Conservation (phyloP, 2,329 filamentous ascomycete genomes). For the Talaromyces sp. region DNA sequence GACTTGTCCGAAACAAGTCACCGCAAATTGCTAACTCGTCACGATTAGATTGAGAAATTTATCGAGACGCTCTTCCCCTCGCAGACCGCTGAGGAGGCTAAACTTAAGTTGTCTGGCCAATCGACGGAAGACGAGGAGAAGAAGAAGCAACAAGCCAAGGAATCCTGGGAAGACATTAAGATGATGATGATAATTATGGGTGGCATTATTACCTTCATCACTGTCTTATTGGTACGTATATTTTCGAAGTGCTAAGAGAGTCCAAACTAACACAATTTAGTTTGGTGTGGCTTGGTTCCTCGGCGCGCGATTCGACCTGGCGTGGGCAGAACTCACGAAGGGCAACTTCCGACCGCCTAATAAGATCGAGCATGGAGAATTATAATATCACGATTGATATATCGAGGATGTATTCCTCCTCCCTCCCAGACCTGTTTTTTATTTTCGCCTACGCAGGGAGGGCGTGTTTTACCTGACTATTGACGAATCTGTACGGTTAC, state of each 20-base stretch:
- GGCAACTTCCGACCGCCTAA: constrained; percentile 46
- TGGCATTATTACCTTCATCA: constrained; percentile 69
- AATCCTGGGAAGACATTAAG: constrained; percentile 54
- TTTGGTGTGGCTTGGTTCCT: constrained; percentile 72
- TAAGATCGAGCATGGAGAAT: constrained; percentile 39
- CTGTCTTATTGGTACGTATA: constrained; percentile 71
- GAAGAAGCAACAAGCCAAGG: constrained; percentile 47
- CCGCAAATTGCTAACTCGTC: not conserved
- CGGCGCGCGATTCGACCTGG: constrained; percentile 77
- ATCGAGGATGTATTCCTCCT: not conserved
- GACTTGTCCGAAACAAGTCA: not conserved
- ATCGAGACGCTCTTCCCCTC: constrained; percentile 90
- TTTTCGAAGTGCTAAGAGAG: not conserved
- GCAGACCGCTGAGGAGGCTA: constrained; percentile 64
- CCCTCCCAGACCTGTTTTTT: not conserved
- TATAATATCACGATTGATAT: constrained; percentile 29
- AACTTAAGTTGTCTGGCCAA: constrained; percentile 48
- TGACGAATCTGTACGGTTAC: constrained; percentile 22
- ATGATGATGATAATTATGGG: constrained; percentile 68
- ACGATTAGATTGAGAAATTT: constrained; percentile 77
- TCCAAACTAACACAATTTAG: constrained; percentile 46
- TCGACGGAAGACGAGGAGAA: constrained; percentile 57
- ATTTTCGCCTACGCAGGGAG: not conserved
- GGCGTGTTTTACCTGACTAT: constrained; percentile 18
- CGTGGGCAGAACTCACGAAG: constrained; percentile 54